Evolutionary conservation across 2,329 filamentous ascomycete species (phyloP), one percentile per base, ranked within the genome.

Genomic region (Diaporthe vaccinii): DNA sequence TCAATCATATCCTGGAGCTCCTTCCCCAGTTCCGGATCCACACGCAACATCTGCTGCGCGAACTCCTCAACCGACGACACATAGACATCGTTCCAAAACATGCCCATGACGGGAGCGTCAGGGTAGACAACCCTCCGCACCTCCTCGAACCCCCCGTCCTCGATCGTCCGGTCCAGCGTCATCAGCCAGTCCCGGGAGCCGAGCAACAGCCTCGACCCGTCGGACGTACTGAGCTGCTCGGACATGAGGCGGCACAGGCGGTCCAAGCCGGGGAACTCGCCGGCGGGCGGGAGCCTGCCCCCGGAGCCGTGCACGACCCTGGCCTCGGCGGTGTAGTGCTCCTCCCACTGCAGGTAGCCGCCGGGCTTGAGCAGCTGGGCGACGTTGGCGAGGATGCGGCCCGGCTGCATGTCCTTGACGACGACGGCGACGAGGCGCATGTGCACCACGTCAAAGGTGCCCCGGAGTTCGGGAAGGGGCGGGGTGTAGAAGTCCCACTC

Each of bases 361-460:
- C 77, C 78, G 7, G 78, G 78, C 51, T 68, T 74, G 22, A 78
- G 74, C 25, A 78, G 74, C 84, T 75, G 78, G 36, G 58, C 75
- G 65, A 77, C 59, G 65, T 77, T 77, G 34, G 25, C 49, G 22
- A 77, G 70, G 55, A 75, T 70, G 41, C 57, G 67, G 17, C 53
- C 36, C 68, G 78, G 78, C 10, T 77, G 77, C n/a, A 72, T 73
- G 39, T 76, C 77, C 53, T 74, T 73, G 59, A 75, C 75, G 36
- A 78, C 77, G 59, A 76, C 76, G 77, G 78, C 80, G 57, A 79
- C 74, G 72, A 81, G 79, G 34, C 80, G 79, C 39, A 77, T 77
- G 8, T 79, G 78, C 22, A 81, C 80, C 20, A 80, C 49, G 72
- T 81, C 80, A 62, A 80, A 81, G 49, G 78, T 77, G 5, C 78